These are phyloP conservation scores for Oryza rufipogon DNA, from an alignment of 176 grass and related monocot species.

Conservation along the genomic window DNA sequence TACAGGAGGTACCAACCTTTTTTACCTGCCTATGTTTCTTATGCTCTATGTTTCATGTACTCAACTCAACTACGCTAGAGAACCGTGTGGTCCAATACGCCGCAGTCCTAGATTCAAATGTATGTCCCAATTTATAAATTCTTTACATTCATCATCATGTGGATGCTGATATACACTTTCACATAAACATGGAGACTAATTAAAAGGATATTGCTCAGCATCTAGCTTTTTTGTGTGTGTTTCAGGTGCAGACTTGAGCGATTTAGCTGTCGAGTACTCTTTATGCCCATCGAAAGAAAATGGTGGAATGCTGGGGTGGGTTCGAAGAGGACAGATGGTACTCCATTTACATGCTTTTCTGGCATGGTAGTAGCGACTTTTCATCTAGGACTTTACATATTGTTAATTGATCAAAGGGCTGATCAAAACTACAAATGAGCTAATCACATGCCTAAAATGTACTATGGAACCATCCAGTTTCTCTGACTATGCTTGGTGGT, in stretches of 20 bases:
- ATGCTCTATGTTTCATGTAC: not conserved
- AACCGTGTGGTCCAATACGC: not conserved
- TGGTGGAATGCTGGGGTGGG: conserved; percentile 97
- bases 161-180: not conserved
- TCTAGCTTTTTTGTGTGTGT: not conserved
- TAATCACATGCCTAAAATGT: not conserved
- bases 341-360: conserved; percentile 34
- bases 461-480: not conserved
- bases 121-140: not conserved
- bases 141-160: not conserved
- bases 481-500: not conserved
- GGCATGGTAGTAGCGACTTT: not conserved
- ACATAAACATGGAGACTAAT: not conserved
- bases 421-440: not conserved
- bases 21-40: not conserved
- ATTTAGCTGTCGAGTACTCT: conserved; percentile 85
- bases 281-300: conserved; percentile 97
- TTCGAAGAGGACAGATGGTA: conserved; percentile 92
- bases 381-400: not conserved
- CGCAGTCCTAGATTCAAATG: not conserved
- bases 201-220: not conserved
- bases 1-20: conserved; percentile 55
- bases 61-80: not conserved
- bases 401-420: not conserved
- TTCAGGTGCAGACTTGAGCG: conserved; percentile 90